Conservation (phyloP, 495 filamentous ascomycete species). For the Recurvomyces mirabilis region DNA sequence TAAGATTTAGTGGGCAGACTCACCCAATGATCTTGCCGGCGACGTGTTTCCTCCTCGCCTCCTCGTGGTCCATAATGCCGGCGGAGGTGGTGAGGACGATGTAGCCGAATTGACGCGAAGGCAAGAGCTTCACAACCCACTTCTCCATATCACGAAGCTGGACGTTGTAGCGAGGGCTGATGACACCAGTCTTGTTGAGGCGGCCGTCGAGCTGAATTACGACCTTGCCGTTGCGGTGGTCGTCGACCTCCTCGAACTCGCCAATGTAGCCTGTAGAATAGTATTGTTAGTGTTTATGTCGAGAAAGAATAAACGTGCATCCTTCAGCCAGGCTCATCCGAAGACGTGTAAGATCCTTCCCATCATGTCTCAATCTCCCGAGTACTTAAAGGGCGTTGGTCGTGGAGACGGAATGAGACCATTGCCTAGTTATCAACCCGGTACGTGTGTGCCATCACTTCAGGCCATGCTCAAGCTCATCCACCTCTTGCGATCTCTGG, state of each 20-base stretch:
- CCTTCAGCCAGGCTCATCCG: constrained; percentile 54
- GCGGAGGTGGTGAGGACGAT: constrained; percentile 97
- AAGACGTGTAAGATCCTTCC: constrained; percentile 95
- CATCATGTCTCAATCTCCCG: constrained; percentile 68
- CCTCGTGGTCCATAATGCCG: constrained; percentile 99
- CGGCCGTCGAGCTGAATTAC: constrained; percentile 89
- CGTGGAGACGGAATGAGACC: constrained; percentile 62
- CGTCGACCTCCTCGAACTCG: constrained; percentile 99
- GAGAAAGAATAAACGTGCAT: constrained; percentile 80
- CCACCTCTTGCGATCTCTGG: constrained; percentile 5
- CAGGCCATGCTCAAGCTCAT: neutral
- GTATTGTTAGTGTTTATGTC: constrained; percentile 55
- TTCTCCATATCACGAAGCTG: constrained; percentile 91
- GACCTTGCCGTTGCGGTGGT: constrained; percentile 98
- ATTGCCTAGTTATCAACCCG: constrained; percentile 99
- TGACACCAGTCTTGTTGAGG: constrained; percentile 98
- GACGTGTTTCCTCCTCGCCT: constrained; percentile 95
- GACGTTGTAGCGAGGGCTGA: constrained; percentile 97
- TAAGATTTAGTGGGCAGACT: no score
- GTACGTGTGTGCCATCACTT: constrained; percentile 25
- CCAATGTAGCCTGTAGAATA: constrained; percentile 88
- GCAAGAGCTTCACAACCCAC: constrained; percentile 96
- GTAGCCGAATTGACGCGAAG: constrained; percentile 98
- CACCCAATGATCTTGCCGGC: constrained; percentile 92
- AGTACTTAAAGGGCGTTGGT: constrained; percentile 97